phyloP scores from a whole-genome alignment of 2,329 filamentous ascomycete genomes.

The Bipolaris victoriae region DNA sequence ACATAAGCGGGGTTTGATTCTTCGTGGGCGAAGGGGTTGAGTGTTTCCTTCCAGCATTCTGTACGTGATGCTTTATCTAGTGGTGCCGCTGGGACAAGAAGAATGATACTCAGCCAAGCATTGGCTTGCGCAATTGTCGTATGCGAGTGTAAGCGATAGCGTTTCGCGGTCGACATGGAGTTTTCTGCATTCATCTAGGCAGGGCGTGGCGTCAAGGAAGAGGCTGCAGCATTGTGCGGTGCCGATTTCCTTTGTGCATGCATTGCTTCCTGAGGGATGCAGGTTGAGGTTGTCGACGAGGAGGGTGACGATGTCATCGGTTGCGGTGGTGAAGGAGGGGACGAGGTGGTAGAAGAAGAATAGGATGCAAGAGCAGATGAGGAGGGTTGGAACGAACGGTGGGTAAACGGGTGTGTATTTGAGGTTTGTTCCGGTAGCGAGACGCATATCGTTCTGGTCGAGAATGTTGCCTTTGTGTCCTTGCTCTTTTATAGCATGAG shows the following conservation, averaged over 20 bases:
- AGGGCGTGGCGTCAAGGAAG: constrained; percentile 5
- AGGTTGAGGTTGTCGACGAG: neutral
- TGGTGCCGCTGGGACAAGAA: neutral
- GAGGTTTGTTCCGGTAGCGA: neutral
- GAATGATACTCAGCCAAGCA: constrained; percentile 10
- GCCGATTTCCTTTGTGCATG: constrained; percentile 11
- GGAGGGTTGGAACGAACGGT: neutral
- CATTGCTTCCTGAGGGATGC: neutral
- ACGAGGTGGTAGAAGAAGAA: constrained; percentile 17
- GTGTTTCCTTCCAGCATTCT: neutral
- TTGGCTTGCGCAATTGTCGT: constrained; percentile 7
- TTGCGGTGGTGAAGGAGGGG: neutral
- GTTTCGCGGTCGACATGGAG: constrained; percentile 7
- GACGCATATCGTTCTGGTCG: constrained; percentile 2
- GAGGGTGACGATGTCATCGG: neutral
- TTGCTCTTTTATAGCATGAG: neutral
- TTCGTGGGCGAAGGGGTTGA: neutral
- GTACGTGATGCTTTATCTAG: neutral
- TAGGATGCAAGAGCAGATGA: constrained; percentile 12
- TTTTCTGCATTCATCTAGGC: constrained; percentile 11
- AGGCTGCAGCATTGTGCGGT: constrained; percentile 6
- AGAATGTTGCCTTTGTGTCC: neutral
- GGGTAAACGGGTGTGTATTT: constrained; percentile 6
- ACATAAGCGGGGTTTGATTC: neutral
- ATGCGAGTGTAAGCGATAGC: constrained; percentile 1